phyloP scores from a whole-genome alignment of 768 basidiomycete species.

The Rhodocollybia butyracea region DNA sequence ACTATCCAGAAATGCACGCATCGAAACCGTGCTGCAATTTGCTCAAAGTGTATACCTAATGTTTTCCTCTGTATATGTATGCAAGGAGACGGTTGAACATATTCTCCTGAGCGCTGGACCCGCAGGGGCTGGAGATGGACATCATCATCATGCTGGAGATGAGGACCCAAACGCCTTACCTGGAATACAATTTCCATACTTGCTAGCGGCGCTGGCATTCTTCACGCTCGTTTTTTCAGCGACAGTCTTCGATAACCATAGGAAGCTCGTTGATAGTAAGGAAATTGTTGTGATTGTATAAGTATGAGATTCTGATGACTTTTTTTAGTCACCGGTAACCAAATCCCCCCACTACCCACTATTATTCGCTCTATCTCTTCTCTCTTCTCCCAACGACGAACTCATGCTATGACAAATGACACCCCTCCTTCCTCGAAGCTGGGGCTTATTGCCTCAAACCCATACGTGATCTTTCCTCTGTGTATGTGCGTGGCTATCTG shows the following conservation, averaged over 20 bases:
- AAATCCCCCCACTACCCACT: conserved; percentile 50
- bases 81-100: conserved; percentile 96
- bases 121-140: conserved; percentile 42
- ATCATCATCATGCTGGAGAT: conserved; percentile 67
- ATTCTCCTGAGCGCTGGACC: conserved; percentile 65
- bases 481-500: conserved; percentile 55
- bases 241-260: conserved; percentile 58
- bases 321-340: conserved; percentile 54
- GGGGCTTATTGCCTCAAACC: conserved; percentile 58
- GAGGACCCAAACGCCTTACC: conserved; percentile 49
- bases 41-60: conserved; percentile 91
- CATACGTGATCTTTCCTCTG: conserved; percentile 68
- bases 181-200: conserved; percentile 68
- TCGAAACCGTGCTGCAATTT: conserved; percentile 74
- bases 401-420: neutral
- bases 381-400: conserved; percentile 22
- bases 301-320: neutral
- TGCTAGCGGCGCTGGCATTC: conserved; percentile 53
- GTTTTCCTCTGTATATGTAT: conserved; percentile 93
- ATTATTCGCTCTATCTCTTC: conserved; percentile 43
- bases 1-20: conserved; percentile 52
- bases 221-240: conserved; percentile 57
- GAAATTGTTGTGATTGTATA: conserved; percentile 25
- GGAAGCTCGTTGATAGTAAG: conserved; percentile 60
- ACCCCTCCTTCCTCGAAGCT: conserved; percentile 33